Percentiles rank a stretch among this genome's conserved stretches.
phyloP scores from a whole-genome alignment of 2,329 filamentous ascomycete genomes.

The Corniculantispora saksenae region DNA sequence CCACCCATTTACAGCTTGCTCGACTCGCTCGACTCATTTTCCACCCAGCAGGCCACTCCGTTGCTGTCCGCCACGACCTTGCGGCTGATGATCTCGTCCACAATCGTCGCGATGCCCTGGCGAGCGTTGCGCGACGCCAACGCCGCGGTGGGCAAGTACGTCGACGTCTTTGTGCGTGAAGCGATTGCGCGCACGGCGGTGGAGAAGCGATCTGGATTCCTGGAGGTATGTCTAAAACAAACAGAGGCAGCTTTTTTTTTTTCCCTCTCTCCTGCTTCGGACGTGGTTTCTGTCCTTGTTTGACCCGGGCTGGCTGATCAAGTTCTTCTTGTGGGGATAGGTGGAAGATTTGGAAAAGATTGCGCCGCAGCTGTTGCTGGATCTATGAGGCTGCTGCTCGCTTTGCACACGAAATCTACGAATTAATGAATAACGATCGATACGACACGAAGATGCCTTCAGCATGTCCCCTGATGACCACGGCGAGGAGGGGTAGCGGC shows the following conservation, averaged over 20 bases:
- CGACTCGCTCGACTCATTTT: slow-evolving; percentile 29
- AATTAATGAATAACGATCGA: background rate
- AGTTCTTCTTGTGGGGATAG: slow-evolving; percentile 38
- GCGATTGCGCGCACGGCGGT: slow-evolving; percentile 77
- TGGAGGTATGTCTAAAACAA: slow-evolving; percentile 66
- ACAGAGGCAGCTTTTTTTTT: background rate
- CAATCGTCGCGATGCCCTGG: slow-evolving; percentile 69
- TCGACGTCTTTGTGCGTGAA: slow-evolving; percentile 89
- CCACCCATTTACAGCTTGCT: slow-evolving; percentile 32
- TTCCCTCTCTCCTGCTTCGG: too few relatives aligned
- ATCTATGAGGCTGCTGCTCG: slow-evolving; percentile 63
- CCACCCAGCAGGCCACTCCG: slow-evolving; percentile 45
- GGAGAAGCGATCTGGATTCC: slow-evolving; percentile 68
- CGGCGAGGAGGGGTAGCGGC: background rate
- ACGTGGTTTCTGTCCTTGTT: too few relatives aligned
- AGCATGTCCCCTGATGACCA: background rate
- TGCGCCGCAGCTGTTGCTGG: slow-evolving; percentile 79
- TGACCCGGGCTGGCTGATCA: background rate
- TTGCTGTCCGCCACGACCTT: slow-evolving; percentile 54
- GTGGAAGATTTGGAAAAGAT: slow-evolving; percentile 89
- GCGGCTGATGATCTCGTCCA: slow-evolving; percentile 66
- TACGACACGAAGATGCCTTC: background rate
- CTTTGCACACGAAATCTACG: background rate
- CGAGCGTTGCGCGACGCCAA: slow-evolving; percentile 74
- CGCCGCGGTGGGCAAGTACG: slow-evolving; percentile 75